These are phyloP conservation scores for Solanum sejunctum DNA, from an alignment of 257 asterid genomes.

Conservation along the genomic window DNA sequence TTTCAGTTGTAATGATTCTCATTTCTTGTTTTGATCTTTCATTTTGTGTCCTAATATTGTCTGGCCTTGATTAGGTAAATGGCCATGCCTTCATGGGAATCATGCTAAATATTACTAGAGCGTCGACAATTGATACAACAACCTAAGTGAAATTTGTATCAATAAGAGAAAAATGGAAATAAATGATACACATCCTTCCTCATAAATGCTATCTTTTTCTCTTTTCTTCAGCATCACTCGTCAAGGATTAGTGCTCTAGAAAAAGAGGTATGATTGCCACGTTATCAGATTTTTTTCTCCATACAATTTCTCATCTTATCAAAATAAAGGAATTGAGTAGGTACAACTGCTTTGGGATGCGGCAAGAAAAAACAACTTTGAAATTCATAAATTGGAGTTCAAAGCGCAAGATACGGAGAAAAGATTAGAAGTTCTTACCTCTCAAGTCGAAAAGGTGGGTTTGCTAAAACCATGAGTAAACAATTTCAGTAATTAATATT, in stretches of 20 bases:
- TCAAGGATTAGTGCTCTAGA: conserved; percentile 5
- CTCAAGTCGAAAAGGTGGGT: conserved; percentile 47
- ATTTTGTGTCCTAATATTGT: neutral
- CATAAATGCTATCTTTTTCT: neutral
- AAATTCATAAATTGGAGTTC: conserved; percentile 42
- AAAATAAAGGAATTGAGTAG: conserved; percentile 21
- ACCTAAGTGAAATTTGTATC: neutral
- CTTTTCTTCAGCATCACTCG: neutral
- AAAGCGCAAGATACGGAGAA: conserved; percentile 49
- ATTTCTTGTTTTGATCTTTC: neutral
- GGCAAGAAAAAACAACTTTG: conserved; percentile 58
- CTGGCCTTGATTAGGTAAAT: neutral
- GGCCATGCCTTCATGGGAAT: neutral
- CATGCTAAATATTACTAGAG: neutral
- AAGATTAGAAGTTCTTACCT: conserved; percentile 24
- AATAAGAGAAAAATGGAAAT: neutral
- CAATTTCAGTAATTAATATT: neutral
- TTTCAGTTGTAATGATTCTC: neutral
- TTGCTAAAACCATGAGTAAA: neutral
- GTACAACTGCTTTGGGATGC: conserved; percentile 62
- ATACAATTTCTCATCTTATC: neutral
- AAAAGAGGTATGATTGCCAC: conserved; percentile 38
- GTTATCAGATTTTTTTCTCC: neutral
- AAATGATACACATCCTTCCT: neutral
- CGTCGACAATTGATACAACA: neutral